Evolutionary conservation across 176 grass and related monocot species (phyloP), one percentile per base, ranked within the genome.

Genomic region (Calamus simplicifolius): DNA sequence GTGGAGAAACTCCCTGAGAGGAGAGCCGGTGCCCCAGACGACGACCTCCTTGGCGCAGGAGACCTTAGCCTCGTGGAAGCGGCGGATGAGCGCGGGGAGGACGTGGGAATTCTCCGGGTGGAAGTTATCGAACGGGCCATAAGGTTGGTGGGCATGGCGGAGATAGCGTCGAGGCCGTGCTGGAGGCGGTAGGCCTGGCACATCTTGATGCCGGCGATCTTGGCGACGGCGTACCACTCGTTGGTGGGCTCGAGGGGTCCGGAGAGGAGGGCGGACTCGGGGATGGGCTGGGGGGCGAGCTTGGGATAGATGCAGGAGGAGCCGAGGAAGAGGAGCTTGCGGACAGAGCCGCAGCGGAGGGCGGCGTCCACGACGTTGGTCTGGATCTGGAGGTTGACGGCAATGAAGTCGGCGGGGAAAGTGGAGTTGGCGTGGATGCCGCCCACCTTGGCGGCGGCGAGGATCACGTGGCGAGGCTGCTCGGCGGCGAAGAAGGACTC

Each of bases 251-350:
- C 77, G 69, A 92, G 88, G 18, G 82, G 83, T 27, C 88, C 83
- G 57, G 77, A 65, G 30, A 92, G 80, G 25, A 92, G 88, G 18
- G 79, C 66, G 13, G 5, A 25, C 69, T 92, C 88, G 1, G 73
- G 67, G 80, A 92, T 92, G 50, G 88, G 88, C 83, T 92, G 83
- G 17, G 76, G 73, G 59, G 88, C 83, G 62, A 84, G 69, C 66
- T 92, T 92, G 1, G 88, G 88, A 61, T 92, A 92, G 83, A 92
- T 92, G 80, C 83, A 92, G 54, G 88, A 92, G 49, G 88, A 92
- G 0, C 83, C 88, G 8, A 87, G 83, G 79, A 92, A 87, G 73
- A 92, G 73, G 76, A 92, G 73, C 83, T 87, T 86, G 61, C 77
- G 70, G 16, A 92, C 80, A 29, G 82, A 75, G 65, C 77, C 73